Percentiles rank a stretch among this genome's conserved stretches.
These are phyloP conservation scores for Pythium rhizo-oryzae DNA, from an alignment of 352 stramenopile genomes.

Conservation along the genomic window DNA sequence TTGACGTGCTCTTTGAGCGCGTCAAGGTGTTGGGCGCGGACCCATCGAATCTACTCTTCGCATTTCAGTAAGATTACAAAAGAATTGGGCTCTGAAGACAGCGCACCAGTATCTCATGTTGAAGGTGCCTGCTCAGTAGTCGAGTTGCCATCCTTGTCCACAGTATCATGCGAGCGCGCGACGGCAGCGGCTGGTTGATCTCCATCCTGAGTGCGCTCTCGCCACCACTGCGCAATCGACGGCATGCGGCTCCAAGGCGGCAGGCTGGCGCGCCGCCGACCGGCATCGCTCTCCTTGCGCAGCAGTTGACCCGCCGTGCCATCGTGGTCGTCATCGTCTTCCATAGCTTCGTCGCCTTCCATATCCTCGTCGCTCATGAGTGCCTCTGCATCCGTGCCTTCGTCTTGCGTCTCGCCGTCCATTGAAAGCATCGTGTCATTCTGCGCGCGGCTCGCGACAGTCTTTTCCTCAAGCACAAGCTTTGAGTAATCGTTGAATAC, in stretches of 20 bases:
- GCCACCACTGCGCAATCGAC: slow-evolving; percentile 82
- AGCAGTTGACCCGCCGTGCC: slow-evolving; percentile 31
- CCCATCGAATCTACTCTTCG: slow-evolving; percentile 51
- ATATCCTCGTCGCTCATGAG: slow-evolving; percentile 74
- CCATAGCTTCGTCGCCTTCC: slow-evolving; percentile 19
- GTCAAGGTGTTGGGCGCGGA: slow-evolving; percentile 55
- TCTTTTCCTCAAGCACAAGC: slow-evolving; percentile 72
- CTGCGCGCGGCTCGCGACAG: slow-evolving; percentile 24
- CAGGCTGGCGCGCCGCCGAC: slow-evolving; percentile 10
- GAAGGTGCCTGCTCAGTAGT: neutral
- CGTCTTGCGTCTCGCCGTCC: slow-evolving; percentile 54
- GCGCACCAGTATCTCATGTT: neutral
- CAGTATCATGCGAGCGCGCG: neutral
- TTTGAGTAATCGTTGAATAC: slow-evolving; percentile 79
- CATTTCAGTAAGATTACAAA: slow-evolving; percentile 53
- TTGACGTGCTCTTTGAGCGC: slow-evolving; percentile 65
- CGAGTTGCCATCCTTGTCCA: neutral
- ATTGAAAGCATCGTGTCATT: slow-evolving; percentile 26
- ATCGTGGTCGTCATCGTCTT: slow-evolving; percentile 1
- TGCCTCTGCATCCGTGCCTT: slow-evolving; percentile 63
- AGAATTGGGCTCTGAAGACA: neutral
- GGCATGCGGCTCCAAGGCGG: slow-evolving; percentile 63
- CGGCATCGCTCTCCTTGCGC: slow-evolving; percentile 27
- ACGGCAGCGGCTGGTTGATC: neutral
- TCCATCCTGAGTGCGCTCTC: slow-evolving; percentile 35